Base-by-base conservation (phyloP, 1,284 basidiomycete species). In the Ganoderma resinaceum region DNA sequence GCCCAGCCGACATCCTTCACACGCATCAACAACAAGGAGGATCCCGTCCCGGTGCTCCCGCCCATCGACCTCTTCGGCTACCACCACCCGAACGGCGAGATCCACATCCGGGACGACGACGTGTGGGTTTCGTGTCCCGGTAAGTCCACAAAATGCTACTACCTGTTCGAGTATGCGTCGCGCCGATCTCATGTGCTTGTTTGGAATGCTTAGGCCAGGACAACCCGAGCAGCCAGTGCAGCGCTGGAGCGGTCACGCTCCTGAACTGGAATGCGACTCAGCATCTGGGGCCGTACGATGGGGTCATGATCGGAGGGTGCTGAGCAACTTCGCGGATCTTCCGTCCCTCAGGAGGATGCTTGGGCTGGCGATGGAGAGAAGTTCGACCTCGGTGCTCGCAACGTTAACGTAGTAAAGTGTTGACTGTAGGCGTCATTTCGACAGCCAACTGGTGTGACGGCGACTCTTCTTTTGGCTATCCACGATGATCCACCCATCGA, bases 1-100 rank as follows among this genome's bases (percentile, higher is more conserved):
- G 74, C 85, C 46, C 75, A 65, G 63, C 72, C 66, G 38, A 67
- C 67, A 0, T 89, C 88, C 64, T 55, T 78, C 35, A 75, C 69
- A 23, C 77, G 74, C 63, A 74, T 78, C 72, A 77, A 74, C 67
- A 78, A 78, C 69, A 68, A 72, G 64, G 67, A 76, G 38, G 77
- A 78, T 58, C 69, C 70, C 1, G 66, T 78, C n/a, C 77, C 77
- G 0, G 71, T 75, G 61, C 38, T 74, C 7, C 66, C 70, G 58
- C 85, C 85, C 9, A 53, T 53, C 52, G 67, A 53, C 75, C 68
- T 89, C 53, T 69, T 89, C 49, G 88, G 83, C 3, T 91, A 79
- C 77, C 80, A 81, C 20, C 90, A 91, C 70, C 80, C 86, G 0
- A 78, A 81, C 1, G 89, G 88, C 1, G 90, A 91, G 75, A 80